Evolutionary conservation across 257 asterid genomes (phyloP), one percentile per base, ranked within the genome.

Genomic region (Solanum lycopersicoides): DNA sequence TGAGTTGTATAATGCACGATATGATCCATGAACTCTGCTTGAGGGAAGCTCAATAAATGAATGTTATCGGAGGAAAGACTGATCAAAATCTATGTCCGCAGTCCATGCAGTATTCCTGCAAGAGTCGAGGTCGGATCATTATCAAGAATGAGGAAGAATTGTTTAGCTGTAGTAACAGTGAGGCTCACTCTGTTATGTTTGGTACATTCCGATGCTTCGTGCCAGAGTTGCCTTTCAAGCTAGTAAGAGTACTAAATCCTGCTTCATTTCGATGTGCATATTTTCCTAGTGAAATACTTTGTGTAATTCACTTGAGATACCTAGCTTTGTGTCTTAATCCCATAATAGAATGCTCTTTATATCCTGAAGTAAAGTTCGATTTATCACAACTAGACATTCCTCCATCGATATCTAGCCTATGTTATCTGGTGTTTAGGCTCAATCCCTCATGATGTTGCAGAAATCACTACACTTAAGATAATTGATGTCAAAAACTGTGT

Each of bases 171-270:
- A 3, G 4, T 72, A 34, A 72, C 25, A 18, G 45, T 9, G 39
- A 72, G 8, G 0, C 45, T 72, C 28, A 34, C 9, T 34, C 45
- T 72, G 9, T 72, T 72, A 72, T 16, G 44, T 34, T 34, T 72
- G 25, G 79, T 0, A 4, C 3, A 20, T 23, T 0, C 56, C 3
- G 0, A 12, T 1, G 0, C 28, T 25, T 6, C 34, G 9, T 4
- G 47, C 41, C 8, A 0, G 59, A 37, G 28, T 15, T 79, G 15
- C 0, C 16, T 25, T 86, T 84, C 45, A 86, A 80, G 56, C 76
- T 42, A 56, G 88, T 86, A n/a, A 56, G 87, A 80, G 83, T 86
- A n/a, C 79, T 86, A 7, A 83, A 89, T 15, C 35, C 86, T 72
- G 16, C 23, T 25, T 12, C 12, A 3, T 8, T 86, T 35, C 13